Conservation (phyloP, 2,329 filamentous ascomycete genomes). For the Scedosporium minutisporum region DNA sequence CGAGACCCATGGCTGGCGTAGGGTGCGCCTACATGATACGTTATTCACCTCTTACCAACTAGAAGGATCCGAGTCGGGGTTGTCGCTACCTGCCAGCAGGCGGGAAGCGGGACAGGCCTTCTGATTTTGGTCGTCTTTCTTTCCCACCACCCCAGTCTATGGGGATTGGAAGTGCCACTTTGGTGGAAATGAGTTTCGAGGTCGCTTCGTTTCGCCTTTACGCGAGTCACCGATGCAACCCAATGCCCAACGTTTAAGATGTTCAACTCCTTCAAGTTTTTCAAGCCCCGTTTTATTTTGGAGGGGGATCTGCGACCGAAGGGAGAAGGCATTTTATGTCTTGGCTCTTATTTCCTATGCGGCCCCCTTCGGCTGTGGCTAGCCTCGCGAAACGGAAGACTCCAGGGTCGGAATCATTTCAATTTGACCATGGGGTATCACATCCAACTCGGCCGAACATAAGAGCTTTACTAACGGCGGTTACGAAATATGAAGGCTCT, state of each 20-base stretch:
- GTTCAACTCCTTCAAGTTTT: background rate
- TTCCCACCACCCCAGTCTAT: background rate
- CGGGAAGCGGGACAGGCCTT: background rate
- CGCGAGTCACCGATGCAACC: background rate
- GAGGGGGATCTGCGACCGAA: background rate
- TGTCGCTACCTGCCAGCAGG: background rate
- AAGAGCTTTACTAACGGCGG: background rate
- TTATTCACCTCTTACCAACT: background rate
- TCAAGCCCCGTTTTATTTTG: background rate
- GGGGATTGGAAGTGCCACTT: constrained; percentile 11
- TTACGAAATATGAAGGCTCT: background rate
- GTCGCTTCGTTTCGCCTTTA: background rate
- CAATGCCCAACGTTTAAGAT: background rate
- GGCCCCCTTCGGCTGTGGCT: background rate
- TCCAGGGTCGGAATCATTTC: background rate
- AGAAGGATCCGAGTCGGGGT: background rate
- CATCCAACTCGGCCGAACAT: background rate
- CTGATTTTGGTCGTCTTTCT: background rate
- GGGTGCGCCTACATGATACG: background rate
- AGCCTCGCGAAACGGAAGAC: background rate
- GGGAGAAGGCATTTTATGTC: background rate
- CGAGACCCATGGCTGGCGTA: background rate
- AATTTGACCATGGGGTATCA: background rate
- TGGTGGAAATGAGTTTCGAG: background rate
- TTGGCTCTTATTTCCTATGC: background rate